Percentiles rank a stretch among this genome's conserved stretches.
phyloP scores from a whole-genome alignment of 352 stramenopile species.

The Phytophthora kernoviae region DNA sequence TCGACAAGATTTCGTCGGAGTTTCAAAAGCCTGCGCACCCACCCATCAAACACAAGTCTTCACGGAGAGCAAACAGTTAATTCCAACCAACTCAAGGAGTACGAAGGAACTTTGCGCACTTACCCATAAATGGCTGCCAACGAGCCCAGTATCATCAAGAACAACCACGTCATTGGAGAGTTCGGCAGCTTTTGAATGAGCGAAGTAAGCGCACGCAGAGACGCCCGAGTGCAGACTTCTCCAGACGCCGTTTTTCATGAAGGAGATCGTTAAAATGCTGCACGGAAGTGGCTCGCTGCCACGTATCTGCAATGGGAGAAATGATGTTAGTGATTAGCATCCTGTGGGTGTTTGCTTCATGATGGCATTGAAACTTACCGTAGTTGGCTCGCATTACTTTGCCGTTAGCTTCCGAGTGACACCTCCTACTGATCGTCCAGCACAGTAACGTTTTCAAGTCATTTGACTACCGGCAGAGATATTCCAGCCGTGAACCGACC shows the following conservation, averaged over 20 bases:
- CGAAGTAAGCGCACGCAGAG: constrained; percentile 64
- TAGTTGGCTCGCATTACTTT: constrained; percentile 21
- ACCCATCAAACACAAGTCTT: constrained; percentile 72
- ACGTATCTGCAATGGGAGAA: constrained; percentile 59
- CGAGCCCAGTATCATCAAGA: constrained; percentile 63
- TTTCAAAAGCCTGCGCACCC: constrained; percentile 68
- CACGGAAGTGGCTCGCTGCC: constrained; percentile 67
- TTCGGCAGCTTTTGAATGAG: constrained; percentile 79
- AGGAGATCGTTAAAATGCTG: constrained; percentile 74
- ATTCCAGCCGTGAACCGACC: background rate
- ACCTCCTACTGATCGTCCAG: too few species aligned
- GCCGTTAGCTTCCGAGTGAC: constrained; percentile 31
- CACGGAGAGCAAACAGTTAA: background rate
- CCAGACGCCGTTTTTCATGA: constrained; percentile 56
- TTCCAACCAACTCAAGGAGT: background rate
- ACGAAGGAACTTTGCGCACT: background rate
- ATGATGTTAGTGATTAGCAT: background rate
- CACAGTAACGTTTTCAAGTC: background rate
- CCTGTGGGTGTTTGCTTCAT: background rate
- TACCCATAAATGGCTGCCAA: constrained; percentile 74
- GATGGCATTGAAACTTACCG: constrained; percentile 5
- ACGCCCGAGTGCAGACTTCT: constrained; percentile 58
- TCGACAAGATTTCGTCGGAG: constrained; percentile 56
- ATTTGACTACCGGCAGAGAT: too few species aligned
- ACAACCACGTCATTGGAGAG: constrained; percentile 83